A percentile compares a stretch with the other conserved stretches of the same genome.
These are phyloP conservation scores for Xylariaceae sp. DNA, from an alignment of 2,329 filamentous ascomycete species.

Conservation along the genomic window DNA sequence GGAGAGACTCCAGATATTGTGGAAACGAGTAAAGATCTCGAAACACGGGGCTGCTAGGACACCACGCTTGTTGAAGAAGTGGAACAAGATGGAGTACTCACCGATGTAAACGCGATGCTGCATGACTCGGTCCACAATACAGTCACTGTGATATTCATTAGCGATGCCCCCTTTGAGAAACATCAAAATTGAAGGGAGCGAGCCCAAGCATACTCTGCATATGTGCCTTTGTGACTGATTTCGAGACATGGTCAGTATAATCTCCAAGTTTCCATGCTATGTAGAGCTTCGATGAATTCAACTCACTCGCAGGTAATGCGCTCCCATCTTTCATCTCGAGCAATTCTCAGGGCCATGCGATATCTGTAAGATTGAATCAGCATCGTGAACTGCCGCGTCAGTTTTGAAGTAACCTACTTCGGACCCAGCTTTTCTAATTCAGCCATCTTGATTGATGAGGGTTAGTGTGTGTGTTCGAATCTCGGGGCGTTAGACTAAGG, in stretches of 20 bases:
- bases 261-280: not conserved
- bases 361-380: constrained; percentile 11
- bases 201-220: constrained; percentile 18
- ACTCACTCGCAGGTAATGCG: constrained; percentile 85
- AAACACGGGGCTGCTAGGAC: not conserved
- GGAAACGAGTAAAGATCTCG: not conserved
- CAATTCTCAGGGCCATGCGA: constrained; percentile 46
- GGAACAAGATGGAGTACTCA: constrained; percentile 3
- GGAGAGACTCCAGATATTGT: not conserved
- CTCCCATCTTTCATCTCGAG: constrained; percentile 84
- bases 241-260: not conserved
- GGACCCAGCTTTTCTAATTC: constrained; percentile 81
- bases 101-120: constrained; percentile 21
- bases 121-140: constrained; percentile 29
- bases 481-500: too few species aligned
- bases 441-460: constrained; percentile 10
- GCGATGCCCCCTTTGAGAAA: not conserved
- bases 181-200: not conserved
- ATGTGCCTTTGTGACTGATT: constrained; percentile 20
- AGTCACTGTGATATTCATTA: constrained; percentile 14
- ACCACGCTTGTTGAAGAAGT: not conserved
- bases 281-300: constrained; percentile 30
- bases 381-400: not conserved
- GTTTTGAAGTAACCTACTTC: constrained; percentile 54
- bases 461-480: not conserved